phyloP scores from a whole-genome alignment of 257 asterid species.

The Solanum appendiculatum region DNA sequence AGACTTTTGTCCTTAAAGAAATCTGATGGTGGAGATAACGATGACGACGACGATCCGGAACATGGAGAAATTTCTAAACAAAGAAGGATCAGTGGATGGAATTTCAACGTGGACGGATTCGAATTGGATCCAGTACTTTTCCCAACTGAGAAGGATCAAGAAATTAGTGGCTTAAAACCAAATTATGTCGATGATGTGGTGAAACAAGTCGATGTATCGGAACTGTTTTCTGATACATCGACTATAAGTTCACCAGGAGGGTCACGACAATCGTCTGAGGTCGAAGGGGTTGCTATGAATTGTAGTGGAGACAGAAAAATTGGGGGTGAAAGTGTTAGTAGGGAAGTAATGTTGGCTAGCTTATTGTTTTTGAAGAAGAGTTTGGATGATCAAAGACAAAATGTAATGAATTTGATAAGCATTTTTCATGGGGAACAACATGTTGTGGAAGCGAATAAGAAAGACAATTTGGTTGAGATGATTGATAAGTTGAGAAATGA shows the following conservation, averaged over 20 bases:
- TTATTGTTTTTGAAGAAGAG: conserved; percentile 38
- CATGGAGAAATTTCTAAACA: conserved; percentile 24
- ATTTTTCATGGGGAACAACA: conserved; percentile 17
- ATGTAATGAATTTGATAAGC: conserved; percentile 39
- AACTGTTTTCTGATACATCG: conserved; percentile 1
- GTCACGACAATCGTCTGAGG: conserved; percentile 1
- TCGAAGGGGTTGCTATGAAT: background rate
- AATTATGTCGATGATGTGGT: conserved; percentile 20
- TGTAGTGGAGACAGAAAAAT: background rate
- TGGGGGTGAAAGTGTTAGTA: background rate
- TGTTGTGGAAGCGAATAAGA: conserved; percentile 18
- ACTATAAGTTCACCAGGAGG: conserved; percentile 6
- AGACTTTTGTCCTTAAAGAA: background rate
- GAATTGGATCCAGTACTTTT: conserved; percentile 60
- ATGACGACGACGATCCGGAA: conserved; percentile 1
- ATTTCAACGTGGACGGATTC: conserved; percentile 60
- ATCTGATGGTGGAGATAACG: conserved; percentile 16
- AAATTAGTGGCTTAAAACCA: background rate
- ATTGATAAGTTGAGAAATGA: conserved; percentile 33
- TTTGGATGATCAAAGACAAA: conserved; percentile 43
- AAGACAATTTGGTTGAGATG: conserved; percentile 39
- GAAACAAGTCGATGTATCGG: conserved; percentile 24
- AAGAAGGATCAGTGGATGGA: conserved; percentile 87
- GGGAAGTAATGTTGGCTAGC: conserved; percentile 25
- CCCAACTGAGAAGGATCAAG: conserved; percentile 21